phyloP scores from a whole-genome alignment of 176 grass and related monocot species.

The Coix lacrymajobi region DNA sequence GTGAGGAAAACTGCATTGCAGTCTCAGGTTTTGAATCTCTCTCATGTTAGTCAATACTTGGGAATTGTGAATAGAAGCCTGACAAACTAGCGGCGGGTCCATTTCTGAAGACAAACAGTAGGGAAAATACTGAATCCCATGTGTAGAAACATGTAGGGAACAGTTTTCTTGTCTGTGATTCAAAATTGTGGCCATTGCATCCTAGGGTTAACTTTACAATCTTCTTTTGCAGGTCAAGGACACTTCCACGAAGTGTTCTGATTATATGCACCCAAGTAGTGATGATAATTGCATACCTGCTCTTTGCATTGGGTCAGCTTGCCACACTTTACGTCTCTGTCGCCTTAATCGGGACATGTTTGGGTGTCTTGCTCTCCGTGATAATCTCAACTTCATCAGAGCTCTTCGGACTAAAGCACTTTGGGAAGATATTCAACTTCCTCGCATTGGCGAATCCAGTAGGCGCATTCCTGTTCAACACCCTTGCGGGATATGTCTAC shows the following conservation, averaged over 20 bases:
- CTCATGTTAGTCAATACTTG: not conserved
- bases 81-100: not conserved
- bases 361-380: constrained; percentile 65
- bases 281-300: constrained; percentile 75
- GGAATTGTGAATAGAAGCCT: not conserved
- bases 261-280: constrained; percentile 69
- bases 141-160: not conserved
- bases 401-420: constrained; percentile 89
- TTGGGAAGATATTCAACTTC: constrained; percentile 81
- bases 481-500: constrained; percentile 73
- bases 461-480: constrained; percentile 69
- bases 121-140: not conserved
- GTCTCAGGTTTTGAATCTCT: no score
- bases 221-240: constrained; percentile 64
- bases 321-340: constrained; percentile 51
- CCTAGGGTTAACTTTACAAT: not conserved
- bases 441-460: constrained; percentile 69
- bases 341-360: constrained; percentile 67
- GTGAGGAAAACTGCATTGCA: no score
- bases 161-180: not conserved
- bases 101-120: not conserved
- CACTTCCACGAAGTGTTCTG: constrained; percentile 61
- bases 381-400: constrained; percentile 82
- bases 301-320: constrained; percentile 48
- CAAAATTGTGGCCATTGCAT: not conserved